Conservation (phyloP, 2,329 filamentous ascomycete species). For the Fusarium sp. region DNA sequence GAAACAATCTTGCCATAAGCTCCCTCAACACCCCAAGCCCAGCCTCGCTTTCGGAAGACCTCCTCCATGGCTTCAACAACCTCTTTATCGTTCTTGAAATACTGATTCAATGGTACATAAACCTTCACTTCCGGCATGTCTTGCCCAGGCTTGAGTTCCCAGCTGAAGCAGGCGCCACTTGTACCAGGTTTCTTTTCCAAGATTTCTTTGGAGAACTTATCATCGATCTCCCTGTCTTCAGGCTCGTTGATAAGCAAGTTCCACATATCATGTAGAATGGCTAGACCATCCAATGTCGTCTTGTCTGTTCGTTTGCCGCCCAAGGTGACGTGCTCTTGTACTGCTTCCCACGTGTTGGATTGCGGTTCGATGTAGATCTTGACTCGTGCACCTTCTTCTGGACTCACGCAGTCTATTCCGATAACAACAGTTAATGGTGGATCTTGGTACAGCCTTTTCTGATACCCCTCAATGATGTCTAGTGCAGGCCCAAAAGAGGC, state of each 20-base stretch:
- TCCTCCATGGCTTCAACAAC: conserved; percentile 24
- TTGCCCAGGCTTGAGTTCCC: conserved; percentile 45
- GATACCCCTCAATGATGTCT: conserved; percentile 39
- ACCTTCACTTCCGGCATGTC: conserved; percentile 45
- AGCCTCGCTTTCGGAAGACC: conserved; percentile 30
- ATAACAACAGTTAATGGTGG: conserved; percentile 44
- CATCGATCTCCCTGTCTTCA: conserved; percentile 23
- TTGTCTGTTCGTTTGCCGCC: conserved; percentile 42
- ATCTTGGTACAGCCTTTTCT: conserved; percentile 28
- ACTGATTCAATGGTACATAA: conserved; percentile 49
- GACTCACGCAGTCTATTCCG: conserved; percentile 47
- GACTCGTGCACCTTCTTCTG: conserved; percentile 45
- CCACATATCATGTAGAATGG: conserved; percentile 44
- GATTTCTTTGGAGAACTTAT: conserved; percentile 27
- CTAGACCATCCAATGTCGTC: conserved; percentile 41
- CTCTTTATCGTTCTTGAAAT: conserved; percentile 28
- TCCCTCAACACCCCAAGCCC: conserved; percentile 30
- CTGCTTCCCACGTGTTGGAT: conserved; percentile 44
- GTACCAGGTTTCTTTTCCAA: conserved; percentile 27
- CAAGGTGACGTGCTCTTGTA: conserved; percentile 45
- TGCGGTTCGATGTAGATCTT: conserved; percentile 47
- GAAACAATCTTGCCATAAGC: conserved; percentile 29
- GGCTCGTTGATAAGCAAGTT: conserved; percentile 46
- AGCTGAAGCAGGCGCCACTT: conserved; percentile 47
- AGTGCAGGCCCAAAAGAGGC: conserved; percentile 27